These are phyloP conservation scores for Lyophyllum decastes DNA, from an alignment of 768 basidiomycete genomes.

Conservation along the genomic window DNA sequence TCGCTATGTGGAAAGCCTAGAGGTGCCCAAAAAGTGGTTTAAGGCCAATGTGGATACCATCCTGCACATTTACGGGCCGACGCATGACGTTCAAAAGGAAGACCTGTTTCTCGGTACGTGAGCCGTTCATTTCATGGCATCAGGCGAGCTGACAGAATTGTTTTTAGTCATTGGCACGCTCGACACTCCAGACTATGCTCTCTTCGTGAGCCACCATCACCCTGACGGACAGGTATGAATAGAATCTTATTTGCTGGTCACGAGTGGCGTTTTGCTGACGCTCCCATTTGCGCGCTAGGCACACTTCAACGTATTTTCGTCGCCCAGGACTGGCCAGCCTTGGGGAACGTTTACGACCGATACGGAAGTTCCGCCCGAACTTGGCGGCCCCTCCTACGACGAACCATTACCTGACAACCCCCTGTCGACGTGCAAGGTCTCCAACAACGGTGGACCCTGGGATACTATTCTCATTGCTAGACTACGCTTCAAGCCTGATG, in stretches of 20 bases:
- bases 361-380: conserved; percentile 40
- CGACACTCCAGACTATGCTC: conserved; percentile 68
- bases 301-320: conserved; percentile 71
- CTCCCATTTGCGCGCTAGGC: conserved; percentile 34
- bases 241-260: neutral
- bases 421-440: conserved; percentile 55
- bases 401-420: conserved; percentile 36
- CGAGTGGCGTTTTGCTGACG: neutral
- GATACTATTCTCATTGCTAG: conserved; percentile 65
- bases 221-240: conserved; percentile 52
- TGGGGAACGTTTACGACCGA: conserved; percentile 79
- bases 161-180: conserved; percentile 65
- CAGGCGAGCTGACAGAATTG: neutral
- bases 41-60: conserved; percentile 66
- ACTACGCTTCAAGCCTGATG: conserved; percentile 67
- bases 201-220: conserved; percentile 76
- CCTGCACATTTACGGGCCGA: conserved; percentile 50
- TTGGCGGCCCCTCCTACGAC: conserved; percentile 49
- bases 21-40: conserved; percentile 75
- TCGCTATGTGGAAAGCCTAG: conserved; percentile 62
- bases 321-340: conserved; percentile 50
- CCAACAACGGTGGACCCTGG: conserved; percentile 43
- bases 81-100: conserved; percentile 54
- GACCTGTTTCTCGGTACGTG: conserved; percentile 55
- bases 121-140: neutral